phyloP scores from a whole-genome alignment of 1,139 yeast genomes.

The Taiozyma sp. region DNA sequence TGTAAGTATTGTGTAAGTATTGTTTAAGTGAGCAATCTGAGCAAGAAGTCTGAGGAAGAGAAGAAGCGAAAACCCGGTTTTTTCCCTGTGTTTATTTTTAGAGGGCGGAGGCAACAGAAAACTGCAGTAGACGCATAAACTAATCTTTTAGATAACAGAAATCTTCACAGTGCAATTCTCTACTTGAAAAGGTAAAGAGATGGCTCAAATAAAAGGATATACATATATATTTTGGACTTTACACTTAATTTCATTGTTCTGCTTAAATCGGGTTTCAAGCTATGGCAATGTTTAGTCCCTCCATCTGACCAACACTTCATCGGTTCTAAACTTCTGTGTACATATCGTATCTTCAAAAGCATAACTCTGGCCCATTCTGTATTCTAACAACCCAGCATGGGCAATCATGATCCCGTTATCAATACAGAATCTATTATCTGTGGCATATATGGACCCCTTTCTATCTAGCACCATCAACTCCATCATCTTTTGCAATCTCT shows the following conservation, averaged over 20 bases:
- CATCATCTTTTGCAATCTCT: slow-evolving; percentile 94
- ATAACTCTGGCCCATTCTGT: slow-evolving; percentile 70
- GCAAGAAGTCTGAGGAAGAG: background rate
- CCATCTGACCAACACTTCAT: slow-evolving; percentile 90
- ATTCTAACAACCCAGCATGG: slow-evolving; percentile 89
- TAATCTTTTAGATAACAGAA: too few species aligned
- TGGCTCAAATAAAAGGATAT: too few species aligned
- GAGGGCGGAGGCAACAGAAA: too few species aligned
- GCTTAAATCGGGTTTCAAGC: too few species aligned
- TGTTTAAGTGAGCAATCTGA: background rate
- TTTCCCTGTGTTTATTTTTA: background rate
- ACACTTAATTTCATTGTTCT: too few species aligned
- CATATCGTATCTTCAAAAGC: slow-evolving; percentile 72
- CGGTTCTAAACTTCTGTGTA: slow-evolving; percentile 91
- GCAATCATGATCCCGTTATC: slow-evolving; percentile 99
- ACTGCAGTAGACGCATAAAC: too few species aligned
- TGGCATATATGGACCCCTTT: slow-evolving; percentile 83
- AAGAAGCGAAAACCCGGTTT: background rate
- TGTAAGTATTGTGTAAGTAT: too few species aligned
- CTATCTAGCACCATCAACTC: slow-evolving; percentile 85
- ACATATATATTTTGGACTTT: too few species aligned
- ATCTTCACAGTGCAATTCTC: too few species aligned
- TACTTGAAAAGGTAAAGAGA: too few species aligned
- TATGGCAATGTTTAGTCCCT: slow-evolving; percentile 39
- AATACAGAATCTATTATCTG: slow-evolving; percentile 94